Conservation (phyloP, 441 rosid species). For the Gossypium trilobum region DNA sequence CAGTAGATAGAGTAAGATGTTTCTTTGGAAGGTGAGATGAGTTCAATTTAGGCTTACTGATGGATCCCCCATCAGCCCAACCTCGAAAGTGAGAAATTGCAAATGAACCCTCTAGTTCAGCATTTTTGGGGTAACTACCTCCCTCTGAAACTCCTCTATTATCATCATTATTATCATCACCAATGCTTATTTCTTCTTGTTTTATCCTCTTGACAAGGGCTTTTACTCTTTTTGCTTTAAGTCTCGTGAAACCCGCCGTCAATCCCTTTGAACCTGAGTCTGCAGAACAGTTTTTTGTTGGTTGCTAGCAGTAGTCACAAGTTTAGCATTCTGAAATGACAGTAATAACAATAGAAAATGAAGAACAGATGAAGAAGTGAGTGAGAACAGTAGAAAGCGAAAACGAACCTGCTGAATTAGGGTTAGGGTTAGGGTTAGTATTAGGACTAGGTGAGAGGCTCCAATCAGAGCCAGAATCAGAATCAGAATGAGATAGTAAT, state of each 20-base stretch:
- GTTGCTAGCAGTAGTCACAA: not conserved
- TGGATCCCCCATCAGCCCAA: slow-evolving; percentile 37
- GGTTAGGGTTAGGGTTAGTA: not conserved
- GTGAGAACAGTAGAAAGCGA: not conserved
- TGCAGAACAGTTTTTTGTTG: slow-evolving; percentile 11
- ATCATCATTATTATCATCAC: not conserved
- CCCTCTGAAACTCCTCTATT: not conserved
- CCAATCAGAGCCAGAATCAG: slow-evolving; percentile 3
- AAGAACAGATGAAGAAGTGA: not conserved
- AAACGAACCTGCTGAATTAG: not conserved
- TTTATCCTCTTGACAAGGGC: slow-evolving; percentile 40
- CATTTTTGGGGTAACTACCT: slow-evolving; percentile 18
- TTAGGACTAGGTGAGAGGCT: not conserved
- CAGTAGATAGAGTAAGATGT: slow-evolving; percentile 17
- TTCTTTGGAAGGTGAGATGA: slow-evolving; percentile 26
- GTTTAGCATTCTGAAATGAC: not conserved
- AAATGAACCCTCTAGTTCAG: slow-evolving; percentile 21
- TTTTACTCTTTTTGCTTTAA: slow-evolving; percentile 54
- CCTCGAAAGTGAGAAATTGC: slow-evolving; percentile 37
- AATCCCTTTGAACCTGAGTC: slow-evolving; percentile 11
- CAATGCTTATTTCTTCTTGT: slow-evolving; percentile 22
- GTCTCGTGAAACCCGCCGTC: slow-evolving; percentile 35
- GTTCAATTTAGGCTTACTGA: slow-evolving; percentile 16
- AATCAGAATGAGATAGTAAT: not conserved
- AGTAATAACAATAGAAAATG: not conserved